Conservation (phyloP, 169 alveolate genomes). For the Plasmodium vivax region DNA sequence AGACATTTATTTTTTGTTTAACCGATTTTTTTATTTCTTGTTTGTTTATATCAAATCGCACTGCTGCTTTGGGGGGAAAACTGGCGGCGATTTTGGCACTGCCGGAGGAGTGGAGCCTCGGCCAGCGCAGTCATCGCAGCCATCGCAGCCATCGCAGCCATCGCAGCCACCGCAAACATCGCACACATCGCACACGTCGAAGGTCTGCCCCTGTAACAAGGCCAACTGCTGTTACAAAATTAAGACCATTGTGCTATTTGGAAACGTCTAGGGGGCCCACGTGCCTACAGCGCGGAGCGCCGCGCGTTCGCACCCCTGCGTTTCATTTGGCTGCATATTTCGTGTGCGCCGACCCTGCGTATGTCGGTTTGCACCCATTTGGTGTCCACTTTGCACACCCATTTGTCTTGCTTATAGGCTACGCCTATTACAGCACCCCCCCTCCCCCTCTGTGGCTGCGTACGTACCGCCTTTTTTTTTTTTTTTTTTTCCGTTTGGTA, state of each 20-base stretch:
- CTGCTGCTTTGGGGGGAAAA: slow-evolving; percentile 43
- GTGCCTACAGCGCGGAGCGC: neutral
- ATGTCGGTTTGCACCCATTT: neutral
- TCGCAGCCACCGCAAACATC: neutral
- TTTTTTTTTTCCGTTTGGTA: neutral
- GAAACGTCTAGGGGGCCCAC: slow-evolving; percentile 15
- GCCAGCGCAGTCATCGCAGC: neutral
- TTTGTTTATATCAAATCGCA: slow-evolving; percentile 25
- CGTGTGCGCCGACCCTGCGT: neutral
- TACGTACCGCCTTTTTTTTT: neutral
- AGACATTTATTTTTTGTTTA: slow-evolving; percentile 58
- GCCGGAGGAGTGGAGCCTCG: neutral
- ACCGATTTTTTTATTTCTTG: slow-evolving; percentile 52
- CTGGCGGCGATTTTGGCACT: neutral
- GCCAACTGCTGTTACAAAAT: slow-evolving; percentile 59
- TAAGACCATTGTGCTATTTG: slow-evolving; percentile 50
- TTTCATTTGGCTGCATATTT: neutral
- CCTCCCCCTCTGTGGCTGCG: neutral
- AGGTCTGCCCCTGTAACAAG: slow-evolving; percentile 27
- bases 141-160: neutral
- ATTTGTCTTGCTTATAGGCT: neutral
- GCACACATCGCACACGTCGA: neutral
- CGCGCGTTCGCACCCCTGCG: neutral
- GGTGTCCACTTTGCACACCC: neutral
- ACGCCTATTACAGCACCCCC: neutral